phyloP scores from a whole-genome alignment of 75 land plant genomes.

The Pinus albicaulis region DNA sequence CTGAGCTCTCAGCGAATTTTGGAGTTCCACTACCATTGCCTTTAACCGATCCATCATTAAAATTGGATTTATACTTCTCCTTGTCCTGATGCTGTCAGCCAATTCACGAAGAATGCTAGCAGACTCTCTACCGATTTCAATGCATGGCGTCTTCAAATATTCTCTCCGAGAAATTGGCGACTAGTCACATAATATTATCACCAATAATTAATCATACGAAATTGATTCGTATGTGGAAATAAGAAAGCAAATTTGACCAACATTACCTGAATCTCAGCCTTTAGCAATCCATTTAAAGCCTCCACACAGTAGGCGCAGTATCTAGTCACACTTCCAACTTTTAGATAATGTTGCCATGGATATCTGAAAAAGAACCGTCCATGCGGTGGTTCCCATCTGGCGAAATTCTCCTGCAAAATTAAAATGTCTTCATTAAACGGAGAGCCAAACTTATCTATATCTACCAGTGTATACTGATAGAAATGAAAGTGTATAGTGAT shows the following conservation, averaged over 20 bases:
- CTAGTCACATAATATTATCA: not conserved
- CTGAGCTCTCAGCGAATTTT: not conserved
- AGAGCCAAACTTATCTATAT: too few species aligned
- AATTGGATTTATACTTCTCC: too few species aligned
- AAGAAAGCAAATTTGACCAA: too few species aligned
- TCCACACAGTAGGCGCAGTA: too few species aligned
- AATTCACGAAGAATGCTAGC: not conserved
- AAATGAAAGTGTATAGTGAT: too few species aligned
- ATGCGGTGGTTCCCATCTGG: slow-evolving; percentile 81
- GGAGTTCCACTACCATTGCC: not conserved
- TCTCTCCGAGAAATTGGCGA: not conserved
- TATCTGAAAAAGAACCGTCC: slow-evolving; percentile 41
- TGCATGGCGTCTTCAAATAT: not conserved
- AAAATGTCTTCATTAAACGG: not conserved
- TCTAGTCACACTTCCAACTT: too few species aligned
- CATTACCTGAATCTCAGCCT: too few species aligned
- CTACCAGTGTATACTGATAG: too few species aligned
- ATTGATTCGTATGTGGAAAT: not conserved
- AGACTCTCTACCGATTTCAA: not conserved
- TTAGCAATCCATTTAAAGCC: too few species aligned
- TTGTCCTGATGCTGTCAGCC: not conserved
- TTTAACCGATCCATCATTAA: too few species aligned
- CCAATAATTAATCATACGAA: not conserved
- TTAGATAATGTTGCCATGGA: slow-evolving; percentile 83
- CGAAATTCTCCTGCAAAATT: slow-evolving; percentile 51